Base-by-base conservation (phyloP, 2,329 filamentous ascomycete genomes). In the Chrysoporthe deuterocubensis region DNA sequence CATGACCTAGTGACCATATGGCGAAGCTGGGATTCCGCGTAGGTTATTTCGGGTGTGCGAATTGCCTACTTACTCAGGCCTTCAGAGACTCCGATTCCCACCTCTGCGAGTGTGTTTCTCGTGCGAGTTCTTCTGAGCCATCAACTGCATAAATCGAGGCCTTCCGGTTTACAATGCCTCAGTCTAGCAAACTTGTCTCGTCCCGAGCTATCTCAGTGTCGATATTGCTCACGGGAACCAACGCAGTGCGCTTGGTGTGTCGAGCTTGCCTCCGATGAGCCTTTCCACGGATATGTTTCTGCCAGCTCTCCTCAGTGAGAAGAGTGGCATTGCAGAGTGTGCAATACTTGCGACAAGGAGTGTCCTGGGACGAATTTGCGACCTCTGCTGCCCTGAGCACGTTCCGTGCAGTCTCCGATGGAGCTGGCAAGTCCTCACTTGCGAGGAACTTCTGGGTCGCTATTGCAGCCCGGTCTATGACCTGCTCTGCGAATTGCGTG, bases 291-390 rank as follows among this genome's bases (percentile, higher is more conserved):
- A 85, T 69, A 71, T 87, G 84, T 58, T 71, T 74, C 64, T 79
- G 71, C 84, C 84, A 85, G 67, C 81, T 74, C 68, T 85, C 81
- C 70, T 89, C 86, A 2, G 85, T 87, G 64, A 89, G 76, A 4
- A 85, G 78, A 32, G 88, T 87, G 67, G 86, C 85, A 72, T 93
- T 81, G 75, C 96, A 99, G 0, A 89, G 72, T 2, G 93, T 89
- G 74, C 96, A 99, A 21, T 84, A 86, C 72, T 85, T 85, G 70
- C 89, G 87, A 43, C 77, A 78, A 0, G 85, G 84, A 3, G 81
- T 82, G 13, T 91, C 81, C 67, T 88, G 82, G n/a, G 87, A 82
- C 26, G 78, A 81, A 34, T 89, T 89, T 52, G 83, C 76, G 8
- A 79, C 76, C 52, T 80, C 78, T 11, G 79, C 70, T 8, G 78